A percentile compares a stretch with the other conserved stretches of the same genome.
Evolutionary conservation across 169 alveolate genomes (phyloP).

Genomic region (Cryptosporidium tyzzeri): DNA sequence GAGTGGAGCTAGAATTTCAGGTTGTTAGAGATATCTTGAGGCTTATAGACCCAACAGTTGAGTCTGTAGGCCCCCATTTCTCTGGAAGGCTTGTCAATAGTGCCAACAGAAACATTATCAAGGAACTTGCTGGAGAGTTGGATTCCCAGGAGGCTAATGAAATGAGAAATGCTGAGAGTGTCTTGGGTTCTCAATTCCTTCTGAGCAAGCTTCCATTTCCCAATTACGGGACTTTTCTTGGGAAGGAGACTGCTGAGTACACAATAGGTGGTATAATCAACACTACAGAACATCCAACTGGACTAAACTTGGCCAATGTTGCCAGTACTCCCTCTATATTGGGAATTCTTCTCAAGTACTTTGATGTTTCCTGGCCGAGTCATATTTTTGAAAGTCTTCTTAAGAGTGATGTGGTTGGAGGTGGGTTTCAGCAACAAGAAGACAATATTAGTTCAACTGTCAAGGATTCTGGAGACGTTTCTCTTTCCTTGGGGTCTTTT

Average conservation of each 20-base stretch:
- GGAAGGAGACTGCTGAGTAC: constrained; percentile 17
- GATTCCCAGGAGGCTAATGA: constrained; percentile 29
- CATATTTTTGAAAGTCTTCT: constrained; percentile 18
- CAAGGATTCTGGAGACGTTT: constrained; percentile 16
- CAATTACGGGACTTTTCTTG: constrained; percentile 3
- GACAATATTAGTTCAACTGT: neutral
- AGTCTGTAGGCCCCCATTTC: neutral
- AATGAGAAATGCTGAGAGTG: constrained; percentile 38
- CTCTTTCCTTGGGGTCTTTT: constrained; percentile 79
- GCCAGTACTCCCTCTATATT: constrained; percentile 72
- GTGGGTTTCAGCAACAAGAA: neutral
- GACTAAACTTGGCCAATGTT: constrained; percentile 66
- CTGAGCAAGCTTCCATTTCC: constrained; percentile 41
- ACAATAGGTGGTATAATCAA: constrained; percentile 42
- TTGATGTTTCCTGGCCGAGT: constrained; percentile 54
- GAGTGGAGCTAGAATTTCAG: constrained; percentile 51
- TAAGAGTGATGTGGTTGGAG: constrained; percentile 7
- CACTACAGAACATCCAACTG: constrained; percentile 57
- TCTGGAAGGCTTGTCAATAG: neutral
- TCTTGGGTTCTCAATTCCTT: constrained; percentile 11
- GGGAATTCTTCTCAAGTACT: constrained; percentile 44
- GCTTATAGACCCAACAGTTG: constrained; percentile 37
- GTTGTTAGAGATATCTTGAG: constrained; percentile 34
- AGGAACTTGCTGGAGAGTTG: neutral
- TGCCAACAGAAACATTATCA: neutral